A percentile compares a stretch with the other conserved stretches of the same genome.
phyloP scores from a whole-genome alignment of 2,329 filamentous ascomycete species.

The Leptodontidium sp. region DNA sequence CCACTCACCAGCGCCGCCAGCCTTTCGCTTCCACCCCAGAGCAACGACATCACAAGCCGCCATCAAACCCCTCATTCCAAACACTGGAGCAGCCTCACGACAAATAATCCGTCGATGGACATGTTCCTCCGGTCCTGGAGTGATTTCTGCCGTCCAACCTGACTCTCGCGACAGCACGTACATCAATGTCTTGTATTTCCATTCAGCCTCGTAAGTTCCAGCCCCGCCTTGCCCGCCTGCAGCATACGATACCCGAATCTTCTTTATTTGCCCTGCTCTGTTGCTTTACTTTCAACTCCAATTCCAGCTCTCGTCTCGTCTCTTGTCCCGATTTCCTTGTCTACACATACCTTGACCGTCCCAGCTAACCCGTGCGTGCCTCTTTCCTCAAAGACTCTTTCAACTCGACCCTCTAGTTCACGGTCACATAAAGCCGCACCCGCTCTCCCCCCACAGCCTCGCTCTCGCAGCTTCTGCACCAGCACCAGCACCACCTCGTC shows the following conservation, averaged over 20 bases:
- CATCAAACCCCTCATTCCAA: background rate
- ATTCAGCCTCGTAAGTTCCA: slow-evolving; percentile 33
- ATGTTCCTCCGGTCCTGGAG: background rate
- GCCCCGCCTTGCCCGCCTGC: slow-evolving; percentile 18
- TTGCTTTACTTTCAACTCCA: background rate
- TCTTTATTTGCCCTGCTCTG: slow-evolving; percentile 14
- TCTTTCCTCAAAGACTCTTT: slow-evolving; percentile 24
- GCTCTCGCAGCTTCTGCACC: slow-evolving; percentile 14
- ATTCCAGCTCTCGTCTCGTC: background rate
- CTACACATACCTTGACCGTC: background rate
- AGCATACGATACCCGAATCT: background rate
- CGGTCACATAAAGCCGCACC: slow-evolving; percentile 9
- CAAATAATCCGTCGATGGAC: background rate
- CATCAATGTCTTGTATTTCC: slow-evolving; percentile 1
- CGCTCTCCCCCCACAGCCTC: slow-evolving; percentile 1
- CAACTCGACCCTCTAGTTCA: background rate
- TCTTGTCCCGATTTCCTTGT: background rate
- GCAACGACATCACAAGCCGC: background rate
- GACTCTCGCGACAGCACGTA: slow-evolving; percentile 3
- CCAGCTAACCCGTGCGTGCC: too few species aligned
- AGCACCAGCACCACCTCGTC: background rate
- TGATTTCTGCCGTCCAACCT: background rate
- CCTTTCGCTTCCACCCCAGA: background rate
- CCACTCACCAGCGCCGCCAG: background rate
- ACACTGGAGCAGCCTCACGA: background rate